Evolutionary conservation across 2,329 filamentous ascomycete genomes (phyloP).

Genomic region (Aspergillus caelatus): DNA sequence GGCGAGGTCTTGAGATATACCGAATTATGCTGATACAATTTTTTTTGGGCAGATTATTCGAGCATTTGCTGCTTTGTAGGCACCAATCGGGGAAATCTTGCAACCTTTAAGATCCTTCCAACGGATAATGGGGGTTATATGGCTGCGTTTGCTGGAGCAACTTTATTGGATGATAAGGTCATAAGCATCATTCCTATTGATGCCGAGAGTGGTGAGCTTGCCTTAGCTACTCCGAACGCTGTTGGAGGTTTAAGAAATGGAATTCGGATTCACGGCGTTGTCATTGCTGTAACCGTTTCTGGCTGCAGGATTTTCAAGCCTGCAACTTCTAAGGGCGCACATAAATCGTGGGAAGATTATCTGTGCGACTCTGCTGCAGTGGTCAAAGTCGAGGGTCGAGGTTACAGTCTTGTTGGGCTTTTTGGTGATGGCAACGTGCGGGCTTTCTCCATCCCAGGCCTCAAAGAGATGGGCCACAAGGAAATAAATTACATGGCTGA

Average conservation of each 20-base stretch:
- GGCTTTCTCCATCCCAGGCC: slow-evolving; percentile 81
- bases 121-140: slow-evolving; percentile 69
- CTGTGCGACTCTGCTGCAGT: slow-evolving; percentile 81
- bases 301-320: slow-evolving; percentile 89
- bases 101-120: slow-evolving; percentile 89
- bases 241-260: slow-evolving; percentile 79
- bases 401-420: slow-evolving; percentile 77
- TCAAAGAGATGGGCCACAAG: slow-evolving; percentile 78
- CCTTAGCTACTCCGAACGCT: slow-evolving; percentile 71
- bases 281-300: slow-evolving; percentile 73
- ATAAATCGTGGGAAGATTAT: slow-evolving; percentile 82
- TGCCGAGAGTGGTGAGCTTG: slow-evolving; percentile 73
- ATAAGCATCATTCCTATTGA: slow-evolving; percentile 80
- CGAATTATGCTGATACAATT: slow-evolving; percentile 27
- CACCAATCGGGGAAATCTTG: slow-evolving; percentile 79
- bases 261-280: slow-evolving; percentile 72
- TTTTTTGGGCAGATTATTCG: slow-evolving; percentile 67
- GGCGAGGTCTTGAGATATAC: neutral
- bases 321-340: slow-evolving; percentile 82
- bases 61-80: slow-evolving; percentile 92
- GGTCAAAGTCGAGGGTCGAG: slow-evolving; percentile 72
- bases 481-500: slow-evolving; percentile 71
- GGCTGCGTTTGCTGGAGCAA: slow-evolving; percentile 70
- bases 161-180: slow-evolving; percentile 68
- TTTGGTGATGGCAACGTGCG: slow-evolving; percentile 81